Conservation (phyloP, 2,329 filamentous ascomycete genomes). For the Calonectria ilicicola region DNA sequence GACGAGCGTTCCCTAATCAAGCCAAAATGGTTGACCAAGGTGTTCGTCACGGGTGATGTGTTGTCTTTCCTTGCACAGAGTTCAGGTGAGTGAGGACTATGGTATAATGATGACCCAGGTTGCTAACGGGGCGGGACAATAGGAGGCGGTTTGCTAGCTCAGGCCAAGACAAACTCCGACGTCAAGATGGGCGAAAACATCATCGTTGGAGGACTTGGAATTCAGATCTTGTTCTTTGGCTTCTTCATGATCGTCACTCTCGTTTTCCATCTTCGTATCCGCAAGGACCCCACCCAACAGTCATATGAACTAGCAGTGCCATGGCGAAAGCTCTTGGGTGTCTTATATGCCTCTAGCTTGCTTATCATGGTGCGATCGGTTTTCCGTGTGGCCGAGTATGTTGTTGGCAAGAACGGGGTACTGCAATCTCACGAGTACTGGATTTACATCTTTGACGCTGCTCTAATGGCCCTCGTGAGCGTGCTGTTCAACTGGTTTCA, state of each 20-base stretch:
- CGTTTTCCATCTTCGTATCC: conserved; percentile 56
- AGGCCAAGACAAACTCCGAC: conserved; percentile 38
- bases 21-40: conserved; percentile 59
- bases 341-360: conserved; percentile 42
- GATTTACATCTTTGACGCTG: conserved; percentile 53
- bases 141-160: conserved; percentile 42
- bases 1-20: conserved; percentile 55
- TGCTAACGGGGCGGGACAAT: neutral
- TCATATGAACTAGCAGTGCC: conserved; percentile 41
- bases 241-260: conserved; percentile 63
- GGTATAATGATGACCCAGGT: neutral
- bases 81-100: conserved; percentile 31
- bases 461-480: conserved; percentile 47
- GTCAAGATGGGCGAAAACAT: conserved; percentile 57
- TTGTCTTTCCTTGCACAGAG: conserved; percentile 55
- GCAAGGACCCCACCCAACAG: conserved; percentile 27
- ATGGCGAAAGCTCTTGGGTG: conserved; percentile 45
- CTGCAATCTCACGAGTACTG: conserved; percentile 50
- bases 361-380: conserved; percentile 56
- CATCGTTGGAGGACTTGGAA: conserved; percentile 63
- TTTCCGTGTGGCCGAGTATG: conserved; percentile 58
- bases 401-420: conserved; percentile 48
- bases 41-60: conserved; percentile 64
- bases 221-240: conserved; percentile 67
- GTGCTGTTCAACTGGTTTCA: conserved; percentile 44